A percentile compares a stretch with the other conserved stretches of the same genome.
phyloP scores from a whole-genome alignment of 2,329 filamentous ascomycete genomes.

The Elsinoe ampelina region DNA sequence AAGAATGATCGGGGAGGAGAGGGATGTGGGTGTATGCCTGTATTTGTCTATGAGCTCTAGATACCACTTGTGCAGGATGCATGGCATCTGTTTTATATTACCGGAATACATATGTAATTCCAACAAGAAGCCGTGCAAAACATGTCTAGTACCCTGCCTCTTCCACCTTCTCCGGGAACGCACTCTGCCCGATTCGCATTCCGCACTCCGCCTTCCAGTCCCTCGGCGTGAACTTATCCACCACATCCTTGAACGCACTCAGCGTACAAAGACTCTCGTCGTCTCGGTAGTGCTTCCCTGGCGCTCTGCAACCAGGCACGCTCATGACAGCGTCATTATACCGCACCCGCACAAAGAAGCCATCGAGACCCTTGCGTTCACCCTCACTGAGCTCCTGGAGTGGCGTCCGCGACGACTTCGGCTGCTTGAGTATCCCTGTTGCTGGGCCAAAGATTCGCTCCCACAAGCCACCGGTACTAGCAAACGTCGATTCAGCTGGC shows the following conservation, averaged over 20 bases:
- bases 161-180: constrained; percentile 35
- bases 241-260: constrained; percentile 82
- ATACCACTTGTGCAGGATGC: constrained; percentile 1
- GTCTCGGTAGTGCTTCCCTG: constrained; percentile 74
- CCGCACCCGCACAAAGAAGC: constrained; percentile 78
- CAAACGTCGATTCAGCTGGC: constrained; percentile 22
- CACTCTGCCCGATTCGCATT: constrained; percentile 46
- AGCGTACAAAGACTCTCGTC: constrained; percentile 88
- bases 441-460: constrained; percentile 27
- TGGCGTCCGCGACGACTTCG: constrained; percentile 41
- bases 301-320: constrained; percentile 68
- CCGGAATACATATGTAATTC: not conserved
- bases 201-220: constrained; percentile 63
- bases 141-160: constrained; percentile 14
- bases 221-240: constrained; percentile 77
- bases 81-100: not conserved
- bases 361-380: constrained; percentile 54
- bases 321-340: constrained; percentile 82
- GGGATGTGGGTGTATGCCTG: not conserved
- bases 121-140: not conserved
- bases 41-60: constrained; percentile 1
- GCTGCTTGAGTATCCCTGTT: constrained; percentile 16
- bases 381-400: constrained; percentile 45
- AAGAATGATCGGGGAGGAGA: not conserved
- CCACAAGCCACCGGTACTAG: constrained; percentile 28